These are phyloP conservation scores for Blastosporella zonata DNA, from an alignment of 1,284 basidiomycete genomes.

Conservation along the genomic window DNA sequence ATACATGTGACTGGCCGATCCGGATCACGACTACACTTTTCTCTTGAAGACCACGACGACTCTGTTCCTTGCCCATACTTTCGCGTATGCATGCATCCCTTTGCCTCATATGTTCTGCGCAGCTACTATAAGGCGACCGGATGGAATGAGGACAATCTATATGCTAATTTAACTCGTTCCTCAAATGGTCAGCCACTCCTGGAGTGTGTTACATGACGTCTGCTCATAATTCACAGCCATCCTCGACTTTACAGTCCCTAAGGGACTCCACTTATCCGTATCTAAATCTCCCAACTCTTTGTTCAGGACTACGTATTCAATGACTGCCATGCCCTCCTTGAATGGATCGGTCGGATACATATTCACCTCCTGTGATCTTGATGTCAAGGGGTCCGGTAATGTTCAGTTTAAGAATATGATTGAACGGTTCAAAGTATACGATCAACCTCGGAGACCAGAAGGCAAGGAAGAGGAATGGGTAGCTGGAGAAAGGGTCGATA, in stretches of 20 bases:
- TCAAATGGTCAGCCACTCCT: conserved; percentile 65
- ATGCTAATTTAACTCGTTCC: conserved; percentile 85
- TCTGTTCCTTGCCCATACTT: neutral
- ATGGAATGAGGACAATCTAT: conserved; percentile 96
- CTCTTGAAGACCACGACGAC: too few species aligned
- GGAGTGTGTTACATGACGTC: neutral
- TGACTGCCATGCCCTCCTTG: conserved; percentile 88
- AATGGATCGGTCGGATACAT: conserved; percentile 94
- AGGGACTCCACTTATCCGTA: conserved; percentile 76
- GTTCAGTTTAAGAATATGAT: conserved; percentile 88
- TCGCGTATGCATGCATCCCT: conserved; percentile 58
- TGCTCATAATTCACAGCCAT: conserved; percentile 54
- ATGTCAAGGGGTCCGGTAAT: conserved; percentile 66
- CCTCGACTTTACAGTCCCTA: conserved; percentile 81
- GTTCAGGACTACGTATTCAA: conserved; percentile 89
- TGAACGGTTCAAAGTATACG: conserved; percentile 80
- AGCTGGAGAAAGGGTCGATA: conserved; percentile 73
- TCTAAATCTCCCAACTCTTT: conserved; percentile 88
- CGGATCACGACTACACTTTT: too few species aligned
- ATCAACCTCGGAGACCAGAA: conserved; percentile 73
- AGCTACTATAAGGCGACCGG: conserved; percentile 88
- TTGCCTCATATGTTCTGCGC: conserved; percentile 84
- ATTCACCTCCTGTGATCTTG: conserved; percentile 81
- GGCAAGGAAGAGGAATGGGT: conserved; percentile 77
- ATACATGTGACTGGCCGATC: too few species aligned